Evolutionary conservation across 257 asterid species (phyloP).

Genomic region (Scutellaria minor): DNA sequence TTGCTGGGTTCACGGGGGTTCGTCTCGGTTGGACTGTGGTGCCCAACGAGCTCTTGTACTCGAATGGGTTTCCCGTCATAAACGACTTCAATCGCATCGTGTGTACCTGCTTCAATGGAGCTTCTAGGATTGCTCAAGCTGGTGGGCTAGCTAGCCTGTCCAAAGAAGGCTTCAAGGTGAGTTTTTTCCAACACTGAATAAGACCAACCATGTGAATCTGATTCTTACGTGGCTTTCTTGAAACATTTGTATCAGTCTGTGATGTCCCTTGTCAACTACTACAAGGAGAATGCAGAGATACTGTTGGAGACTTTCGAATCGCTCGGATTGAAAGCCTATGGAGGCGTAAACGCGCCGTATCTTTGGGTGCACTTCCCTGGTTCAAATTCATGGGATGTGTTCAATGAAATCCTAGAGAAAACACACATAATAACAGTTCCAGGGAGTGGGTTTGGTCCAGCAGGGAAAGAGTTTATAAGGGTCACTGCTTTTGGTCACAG

Average conservation of each 20-base stretch:
- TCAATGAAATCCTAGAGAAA: conserved; percentile 70
- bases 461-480: conserved; percentile 80
- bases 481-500: conserved; percentile 83
- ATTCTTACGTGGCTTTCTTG: neutral
- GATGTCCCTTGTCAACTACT: conserved; percentile 59
- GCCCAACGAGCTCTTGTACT: conserved; percentile 74
- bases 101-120: conserved; percentile 86
- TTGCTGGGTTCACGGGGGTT: conserved; percentile 93
- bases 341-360: conserved; percentile 87
- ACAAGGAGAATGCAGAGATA: conserved; percentile 75
- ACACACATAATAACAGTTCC: conserved; percentile 85
- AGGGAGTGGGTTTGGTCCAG: conserved; percentile 94
- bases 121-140: conserved; percentile 86
- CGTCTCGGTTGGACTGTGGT: conserved; percentile 97
- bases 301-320: conserved; percentile 70
- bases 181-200: neutral
- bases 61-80: conserved; percentile 79
- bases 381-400: conserved; percentile 80
- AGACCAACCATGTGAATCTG: neutral
- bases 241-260: conserved; percentile 46
- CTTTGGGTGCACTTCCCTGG: conserved; percentile 96
- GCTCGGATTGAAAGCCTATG: conserved; percentile 64
- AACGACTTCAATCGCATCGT: conserved; percentile 74
- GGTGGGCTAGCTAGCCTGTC: conserved; percentile 86
- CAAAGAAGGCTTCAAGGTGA: conserved; percentile 69